A percentile compares a stretch with the other conserved stretches of the same genome.
phyloP scores from a whole-genome alignment of 208 protist species.

The Trichomonas vaginalis region DNA sequence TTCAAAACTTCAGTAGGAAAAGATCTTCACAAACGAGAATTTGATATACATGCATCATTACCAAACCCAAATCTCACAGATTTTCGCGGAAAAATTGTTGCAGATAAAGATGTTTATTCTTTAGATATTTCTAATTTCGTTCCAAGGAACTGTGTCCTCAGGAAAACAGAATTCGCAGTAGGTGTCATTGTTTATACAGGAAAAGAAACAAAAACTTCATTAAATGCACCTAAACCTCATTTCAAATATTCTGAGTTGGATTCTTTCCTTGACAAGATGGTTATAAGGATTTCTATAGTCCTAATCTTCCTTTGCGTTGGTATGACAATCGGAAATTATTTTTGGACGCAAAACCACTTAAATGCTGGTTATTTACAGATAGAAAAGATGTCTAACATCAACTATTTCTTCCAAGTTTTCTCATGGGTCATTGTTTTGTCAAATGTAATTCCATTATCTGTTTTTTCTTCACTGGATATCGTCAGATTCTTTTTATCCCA shows the following conservation, averaged over 20 bases:
- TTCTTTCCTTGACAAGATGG: conserved; percentile 32
- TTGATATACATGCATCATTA: not conserved
- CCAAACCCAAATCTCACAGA: conserved; percentile 69
- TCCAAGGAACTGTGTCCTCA: conserved; percentile 44
- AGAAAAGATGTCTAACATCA: not conserved
- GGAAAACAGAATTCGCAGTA: conserved; percentile 5
- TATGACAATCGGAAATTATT: conserved; percentile 26
- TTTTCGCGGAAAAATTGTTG: not conserved
- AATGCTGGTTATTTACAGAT: conserved; percentile 24
- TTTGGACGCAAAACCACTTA: not conserved
- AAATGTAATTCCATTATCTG: conserved; percentile 87
- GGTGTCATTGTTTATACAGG: conserved; percentile 42
- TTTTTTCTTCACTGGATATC: conserved; percentile 85
- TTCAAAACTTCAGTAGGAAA: conserved; percentile 34
- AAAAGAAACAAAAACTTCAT: conserved; percentile 46
- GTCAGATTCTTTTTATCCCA: conserved; percentile 82
- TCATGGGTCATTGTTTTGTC: conserved; percentile 36
- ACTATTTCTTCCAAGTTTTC: not conserved
- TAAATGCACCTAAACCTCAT: conserved; percentile 26
- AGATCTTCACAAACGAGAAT: not conserved
- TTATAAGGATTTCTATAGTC: conserved; percentile 38
- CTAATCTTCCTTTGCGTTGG: conserved; percentile 33
- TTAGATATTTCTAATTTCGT: conserved; percentile 16
- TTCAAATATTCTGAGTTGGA: conserved; percentile 40
- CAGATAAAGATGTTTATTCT: not conserved